Evolutionary conservation across 768 basidiomycete genomes (phyloP).

Genomic region (Lentinula boryana): DNA sequence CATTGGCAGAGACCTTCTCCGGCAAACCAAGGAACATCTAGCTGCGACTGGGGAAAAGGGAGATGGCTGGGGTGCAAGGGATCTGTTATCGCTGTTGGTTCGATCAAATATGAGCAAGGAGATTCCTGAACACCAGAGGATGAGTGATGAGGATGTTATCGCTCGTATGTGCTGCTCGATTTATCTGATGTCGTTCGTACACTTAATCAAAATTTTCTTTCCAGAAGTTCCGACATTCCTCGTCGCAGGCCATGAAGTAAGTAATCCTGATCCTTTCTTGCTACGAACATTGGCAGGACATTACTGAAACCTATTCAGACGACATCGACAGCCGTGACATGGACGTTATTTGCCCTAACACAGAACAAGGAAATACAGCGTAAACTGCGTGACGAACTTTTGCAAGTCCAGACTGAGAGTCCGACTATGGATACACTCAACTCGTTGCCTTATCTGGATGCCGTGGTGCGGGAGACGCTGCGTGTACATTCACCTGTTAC

Average conservation of each 20-base stretch:
- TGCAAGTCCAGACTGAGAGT: constrained; percentile 42
- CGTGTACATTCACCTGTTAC: constrained; percentile 51
- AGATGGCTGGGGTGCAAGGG: constrained; percentile 26
- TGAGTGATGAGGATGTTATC: constrained; percentile 45
- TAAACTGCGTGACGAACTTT: constrained; percentile 55
- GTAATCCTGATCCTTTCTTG: neutral
- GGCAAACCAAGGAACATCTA: constrained; percentile 29
- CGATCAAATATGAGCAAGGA: constrained; percentile 46
- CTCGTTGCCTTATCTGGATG: constrained; percentile 63
- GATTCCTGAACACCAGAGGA: constrained; percentile 31
- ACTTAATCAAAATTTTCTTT: neutral
- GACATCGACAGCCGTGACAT: constrained; percentile 41
- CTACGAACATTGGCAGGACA: too few relatives aligned
- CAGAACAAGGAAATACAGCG: constrained; percentile 42
- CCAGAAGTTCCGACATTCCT: constrained; percentile 35
- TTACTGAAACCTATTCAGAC: constrained; percentile 16
- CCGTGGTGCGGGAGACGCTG: constrained; percentile 54
- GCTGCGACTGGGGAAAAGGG: constrained; percentile 12
- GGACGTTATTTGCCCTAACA: constrained; percentile 55
- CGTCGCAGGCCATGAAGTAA: constrained; percentile 26
- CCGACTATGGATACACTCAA: constrained; percentile 69
- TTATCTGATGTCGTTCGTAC: too few relatives aligned
- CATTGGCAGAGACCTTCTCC: constrained; percentile 32
- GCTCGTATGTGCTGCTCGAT: constrained; percentile 7
- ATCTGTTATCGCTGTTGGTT: constrained; percentile 42